Evolutionary conservation across 192 early-diverging fungal species (phyloP), one percentile per base, ranked within the genome.

Genomic region (Backusella circina): DNA sequence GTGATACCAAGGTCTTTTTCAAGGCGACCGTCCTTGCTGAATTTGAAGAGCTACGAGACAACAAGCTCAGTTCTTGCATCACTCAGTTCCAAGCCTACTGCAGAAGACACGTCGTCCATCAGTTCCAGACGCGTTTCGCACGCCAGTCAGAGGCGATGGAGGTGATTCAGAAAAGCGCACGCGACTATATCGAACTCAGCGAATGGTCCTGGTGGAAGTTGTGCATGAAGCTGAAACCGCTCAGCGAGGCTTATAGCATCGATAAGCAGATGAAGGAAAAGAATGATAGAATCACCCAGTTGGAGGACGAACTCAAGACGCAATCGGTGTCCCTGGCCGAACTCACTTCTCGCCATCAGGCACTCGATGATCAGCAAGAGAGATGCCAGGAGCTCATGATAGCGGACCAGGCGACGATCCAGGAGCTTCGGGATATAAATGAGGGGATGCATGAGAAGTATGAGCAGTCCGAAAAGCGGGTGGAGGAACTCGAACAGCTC

Each of bases 181-280:
- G 97, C 23, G 85, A 96, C 18, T 97, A 96, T 80, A 91, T 97
- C 57, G 84, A 90, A 41, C 86, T 98, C 15, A 89, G 93, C 32
- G 94, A 97, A 87, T 97, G 96, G 95, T 84, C 93, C 23, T 99
- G 97, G 97, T 97, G 96, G 95, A 92, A 91, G 73, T 91, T 98
- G 44, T 99, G 96, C 83, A 88, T 91, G 73, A 94, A 65, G 21
- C 28, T 79, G 9, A 79, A 74, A 28, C 74, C 78, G 5, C 65
- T 78, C 1, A 73, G 54, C 41, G 77, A 44, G 5, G 65, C 67
- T 7, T 78, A 75, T 21, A 16, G 64, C 1, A 47, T 71, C 26
- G 73, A 79, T 57, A 31, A 30, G 35, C 67, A 67, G 8, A 71
- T 74, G 32, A 70, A 75, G 5, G 69, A 75, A 65, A 57, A 79